Evolutionary conservation across 805 yeast species (phyloP).

Genomic region (Barnettozyma siamensis): DNA sequence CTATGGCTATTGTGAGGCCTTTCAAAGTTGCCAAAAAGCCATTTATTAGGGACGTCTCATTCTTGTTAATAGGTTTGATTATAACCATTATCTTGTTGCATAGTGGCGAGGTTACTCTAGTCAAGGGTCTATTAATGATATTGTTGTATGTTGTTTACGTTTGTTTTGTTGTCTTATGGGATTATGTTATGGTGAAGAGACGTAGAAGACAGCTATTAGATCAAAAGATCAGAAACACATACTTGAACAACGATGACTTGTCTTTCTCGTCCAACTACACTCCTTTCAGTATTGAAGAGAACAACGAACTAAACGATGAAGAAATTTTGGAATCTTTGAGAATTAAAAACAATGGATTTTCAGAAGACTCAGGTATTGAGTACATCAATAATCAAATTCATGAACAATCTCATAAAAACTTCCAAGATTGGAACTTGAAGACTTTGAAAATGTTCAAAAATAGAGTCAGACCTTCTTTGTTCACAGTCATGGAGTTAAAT

Average conservation of each 20-base stretch:
- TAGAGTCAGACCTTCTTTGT: conserved; percentile 20
- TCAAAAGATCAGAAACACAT: conserved; percentile 21
- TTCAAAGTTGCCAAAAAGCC: conserved; percentile 44
- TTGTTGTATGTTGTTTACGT: conserved; percentile 56
- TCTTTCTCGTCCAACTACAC: conserved; percentile 7
- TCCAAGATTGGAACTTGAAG: conserved; percentile 9
- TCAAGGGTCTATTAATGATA: conserved; percentile 55
- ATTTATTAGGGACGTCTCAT: conserved; percentile 42
- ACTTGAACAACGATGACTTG: conserved; percentile 2
- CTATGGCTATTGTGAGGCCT: conserved; percentile 67
- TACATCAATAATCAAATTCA: conserved; percentile 3
- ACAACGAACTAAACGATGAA: conserved; percentile 21
- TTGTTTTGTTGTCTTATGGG: conserved; percentile 32
- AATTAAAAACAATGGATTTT: conserved; percentile 1
- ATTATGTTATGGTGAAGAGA: conserved; percentile 14
- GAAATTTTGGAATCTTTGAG: conserved; percentile 13
- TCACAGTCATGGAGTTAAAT: conserved; percentile 22
- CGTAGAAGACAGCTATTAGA: conserved; percentile 18
- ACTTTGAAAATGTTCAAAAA: conserved; percentile 8
- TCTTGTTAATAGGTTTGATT: conserved; percentile 47
- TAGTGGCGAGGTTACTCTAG: conserved; percentile 50
- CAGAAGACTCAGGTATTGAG: conserved; percentile 10
- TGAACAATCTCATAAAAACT: conserved; percentile 4
- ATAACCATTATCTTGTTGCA: conserved; percentile 45
- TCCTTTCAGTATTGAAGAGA: conserved; percentile 11